Evolutionary conservation across 1,284 basidiomycete species (phyloP), one percentile per base, ranked within the genome.

Genomic region (Cutaneotrichosporon sp.): DNA sequence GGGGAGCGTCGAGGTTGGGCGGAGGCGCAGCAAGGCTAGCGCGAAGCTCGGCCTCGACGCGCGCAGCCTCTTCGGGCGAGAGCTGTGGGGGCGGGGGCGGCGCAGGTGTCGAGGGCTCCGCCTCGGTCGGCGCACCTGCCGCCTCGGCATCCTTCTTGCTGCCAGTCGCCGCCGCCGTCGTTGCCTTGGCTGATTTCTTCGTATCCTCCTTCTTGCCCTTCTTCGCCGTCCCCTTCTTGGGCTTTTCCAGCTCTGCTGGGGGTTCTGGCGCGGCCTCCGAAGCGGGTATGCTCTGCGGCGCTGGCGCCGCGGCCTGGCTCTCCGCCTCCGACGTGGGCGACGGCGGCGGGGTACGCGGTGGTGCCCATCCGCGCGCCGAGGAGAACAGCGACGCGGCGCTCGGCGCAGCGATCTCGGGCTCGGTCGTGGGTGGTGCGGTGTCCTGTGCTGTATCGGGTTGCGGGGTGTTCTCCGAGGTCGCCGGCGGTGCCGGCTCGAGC

Each of bases 1-100:
- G 51, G 13, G 56, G 56, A 5, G 59, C 33, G 8, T 26, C 13
- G n/a, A 59, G 46, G 8, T 17, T 33, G 8, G 51, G 22, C 1
- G 49, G 51, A 8, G 57, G 47, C 5, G 54, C 46, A 15, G 53
- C 51, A 1, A 60, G 59, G 14, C 40, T 43, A 17, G 53, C 49
- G 37, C 49, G 51, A 42, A 56, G 54, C n/a, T 46, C 46, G 15
- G 66, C 60, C 43, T 72, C 68, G 14, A 74, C 63, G 48, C 72
- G 30, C 30, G 47, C 70, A 7, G 69, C 62, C 41, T 71, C 65
- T 4, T 62, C 64, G 4, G 72, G 51, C 23, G 66, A 63, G 17
- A 62, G 67, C 18, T 30, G 58, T 61, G 3, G 64, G 65, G 5
- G 56, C 57, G 4, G 64, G 63, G 4, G 66, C 58, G 43, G 43